phyloP scores from a whole-genome alignment of 202 grass and related monocot species.

The Dendrocalamus latiflorus region DNA sequence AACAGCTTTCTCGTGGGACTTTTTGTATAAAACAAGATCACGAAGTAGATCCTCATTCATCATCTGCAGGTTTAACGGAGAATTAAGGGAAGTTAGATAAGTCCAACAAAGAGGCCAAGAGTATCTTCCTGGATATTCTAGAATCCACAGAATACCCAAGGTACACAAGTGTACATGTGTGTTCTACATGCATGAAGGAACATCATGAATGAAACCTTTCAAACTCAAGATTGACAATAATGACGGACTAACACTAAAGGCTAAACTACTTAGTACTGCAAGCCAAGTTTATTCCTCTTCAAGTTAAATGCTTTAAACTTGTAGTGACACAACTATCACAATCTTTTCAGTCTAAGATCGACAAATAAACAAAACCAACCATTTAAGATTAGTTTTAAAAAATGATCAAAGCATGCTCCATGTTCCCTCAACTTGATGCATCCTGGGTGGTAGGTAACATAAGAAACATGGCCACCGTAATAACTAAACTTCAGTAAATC shows the following conservation, averaged over 20 bases:
- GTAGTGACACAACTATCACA: not conserved
- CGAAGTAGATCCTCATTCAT: slow-evolving; percentile 98
- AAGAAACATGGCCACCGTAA: not conserved
- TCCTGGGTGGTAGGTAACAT: not conserved
- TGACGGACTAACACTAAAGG: not conserved
- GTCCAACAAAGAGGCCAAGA: not conserved
- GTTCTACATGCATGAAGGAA: not conserved
- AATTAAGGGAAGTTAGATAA: not conserved
- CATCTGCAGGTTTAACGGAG: slow-evolving; percentile 33
- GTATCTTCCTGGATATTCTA: not conserved
- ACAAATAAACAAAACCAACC: not conserved
- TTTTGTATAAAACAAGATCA: slow-evolving; percentile 97
- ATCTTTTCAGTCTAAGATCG: not conserved
- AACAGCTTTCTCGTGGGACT: slow-evolving; percentile 92
- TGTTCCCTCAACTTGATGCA: not conserved
- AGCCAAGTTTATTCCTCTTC: not conserved
- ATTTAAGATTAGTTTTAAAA: not conserved
- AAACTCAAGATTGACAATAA: not conserved
- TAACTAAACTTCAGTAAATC: not conserved
- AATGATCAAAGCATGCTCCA: not conserved
- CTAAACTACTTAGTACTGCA: not conserved
- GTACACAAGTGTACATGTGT: not conserved
- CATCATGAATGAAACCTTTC: not conserved
- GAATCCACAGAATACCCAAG: not conserved
- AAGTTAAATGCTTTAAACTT: not conserved